A percentile compares a stretch with the other conserved stretches of the same genome.
Evolutionary conservation across 1,139 yeast species (phyloP).

Genomic region (Geotrichum europaeum): DNA sequence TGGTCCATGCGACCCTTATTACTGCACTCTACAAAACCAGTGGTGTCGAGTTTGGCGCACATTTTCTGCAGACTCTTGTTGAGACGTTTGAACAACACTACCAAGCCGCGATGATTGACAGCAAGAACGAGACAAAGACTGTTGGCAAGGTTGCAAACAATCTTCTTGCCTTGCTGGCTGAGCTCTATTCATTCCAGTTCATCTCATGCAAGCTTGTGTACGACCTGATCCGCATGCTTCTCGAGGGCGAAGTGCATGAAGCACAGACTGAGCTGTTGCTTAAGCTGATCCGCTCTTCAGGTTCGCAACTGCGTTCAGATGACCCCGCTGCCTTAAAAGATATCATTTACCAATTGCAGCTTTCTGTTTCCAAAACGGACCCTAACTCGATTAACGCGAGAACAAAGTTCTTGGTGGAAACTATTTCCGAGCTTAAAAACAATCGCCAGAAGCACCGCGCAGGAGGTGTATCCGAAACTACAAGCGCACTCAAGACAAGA

Average conservation of each 20-base stretch:
- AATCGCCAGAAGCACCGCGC: slow-evolving; percentile 54
- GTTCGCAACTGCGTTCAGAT: slow-evolving; percentile 80
- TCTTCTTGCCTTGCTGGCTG: slow-evolving; percentile 64
- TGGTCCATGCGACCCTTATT: slow-evolving; percentile 71
- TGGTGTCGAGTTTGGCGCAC: slow-evolving; percentile 90
- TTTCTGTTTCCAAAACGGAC: slow-evolving; percentile 38
- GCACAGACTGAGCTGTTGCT: slow-evolving; percentile 70
- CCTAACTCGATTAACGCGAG: slow-evolving; percentile 50
- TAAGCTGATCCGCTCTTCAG: slow-evolving; percentile 66
- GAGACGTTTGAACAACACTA: slow-evolving; percentile 49
- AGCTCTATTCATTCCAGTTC: slow-evolving; percentile 70
- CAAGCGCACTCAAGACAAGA: slow-evolving; percentile 47
- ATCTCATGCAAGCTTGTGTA: slow-evolving; percentile 69
- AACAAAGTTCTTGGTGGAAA: slow-evolving; percentile 76
- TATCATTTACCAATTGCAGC: slow-evolving; percentile 56
- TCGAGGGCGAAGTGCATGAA: slow-evolving; percentile 53
- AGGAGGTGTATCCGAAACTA: slow-evolving; percentile 41
- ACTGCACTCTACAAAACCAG: slow-evolving; percentile 67
- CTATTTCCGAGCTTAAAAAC: slow-evolving; percentile 77
- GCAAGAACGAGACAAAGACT: slow-evolving; percentile 10
- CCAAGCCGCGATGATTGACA: slow-evolving; percentile 23
- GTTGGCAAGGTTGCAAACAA: slow-evolving; percentile 59
- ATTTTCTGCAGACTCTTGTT: slow-evolving; percentile 68
- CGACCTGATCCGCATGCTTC: slow-evolving; percentile 59
- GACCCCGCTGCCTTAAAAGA: slow-evolving; percentile 84